Evolutionary conservation across 2,329 filamentous ascomycete species (phyloP).

Genomic region (Ambrosiella xylebori): DNA sequence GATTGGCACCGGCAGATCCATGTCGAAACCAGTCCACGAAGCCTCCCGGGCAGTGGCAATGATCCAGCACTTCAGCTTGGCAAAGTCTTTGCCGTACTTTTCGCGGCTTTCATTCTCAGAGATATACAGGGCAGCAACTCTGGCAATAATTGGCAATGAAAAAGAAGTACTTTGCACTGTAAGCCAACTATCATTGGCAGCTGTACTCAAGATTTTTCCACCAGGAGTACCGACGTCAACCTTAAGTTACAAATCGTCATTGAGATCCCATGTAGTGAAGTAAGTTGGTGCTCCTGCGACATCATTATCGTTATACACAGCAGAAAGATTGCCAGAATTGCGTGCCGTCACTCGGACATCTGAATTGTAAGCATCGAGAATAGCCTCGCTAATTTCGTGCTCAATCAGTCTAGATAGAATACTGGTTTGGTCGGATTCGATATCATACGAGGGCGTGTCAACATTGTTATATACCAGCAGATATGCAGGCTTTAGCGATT

Average conservation of each 20-base stretch:
- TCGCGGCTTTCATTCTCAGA: constrained; percentile 25
- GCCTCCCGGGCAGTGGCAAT: constrained; percentile 3
- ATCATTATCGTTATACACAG: too few species aligned
- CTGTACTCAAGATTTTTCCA: constrained; percentile 32
- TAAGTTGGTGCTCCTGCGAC: too few species aligned
- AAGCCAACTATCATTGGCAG: constrained; percentile 26
- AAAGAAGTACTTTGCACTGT: constrained; percentile 37
- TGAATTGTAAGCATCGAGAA: constrained; percentile 15
- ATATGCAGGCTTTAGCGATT: too few species aligned
- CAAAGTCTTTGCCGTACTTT: constrained; percentile 18
- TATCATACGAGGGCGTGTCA: too few species aligned
- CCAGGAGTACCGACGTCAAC: constrained; percentile 34
- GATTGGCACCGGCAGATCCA: constrained; percentile 14
- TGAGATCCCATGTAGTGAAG: too few species aligned
- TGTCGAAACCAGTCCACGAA: constrained; percentile 15
- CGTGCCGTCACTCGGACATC: background rate
- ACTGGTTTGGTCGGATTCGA: too few species aligned
- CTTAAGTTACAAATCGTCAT: constrained; percentile 14
- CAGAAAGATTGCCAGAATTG: too few species aligned
- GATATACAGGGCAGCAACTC: constrained; percentile 30
- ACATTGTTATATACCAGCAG: too few species aligned
- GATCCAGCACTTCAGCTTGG: constrained; percentile 3
- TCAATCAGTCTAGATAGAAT: background rate
- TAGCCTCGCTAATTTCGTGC: constrained; percentile 7
- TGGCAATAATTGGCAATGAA: constrained; percentile 36